phyloP scores from a whole-genome alignment of 1,284 basidiomycete species.

The Macrocystidia cucumis region DNA sequence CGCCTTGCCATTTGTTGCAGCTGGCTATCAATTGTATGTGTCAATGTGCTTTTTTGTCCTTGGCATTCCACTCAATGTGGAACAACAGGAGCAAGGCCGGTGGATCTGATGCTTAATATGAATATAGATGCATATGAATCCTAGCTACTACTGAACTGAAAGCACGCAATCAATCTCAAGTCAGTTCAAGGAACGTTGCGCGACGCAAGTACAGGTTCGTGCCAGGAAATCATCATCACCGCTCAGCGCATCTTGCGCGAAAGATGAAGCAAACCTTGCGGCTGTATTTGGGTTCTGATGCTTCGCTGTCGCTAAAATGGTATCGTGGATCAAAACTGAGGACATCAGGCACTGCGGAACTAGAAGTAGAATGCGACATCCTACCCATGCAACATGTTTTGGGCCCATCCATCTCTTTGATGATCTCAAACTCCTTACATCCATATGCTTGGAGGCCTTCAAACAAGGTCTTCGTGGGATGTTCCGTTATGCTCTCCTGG shows the following conservation, averaged over 20 bases:
- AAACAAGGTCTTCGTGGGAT: conserved; percentile 67
- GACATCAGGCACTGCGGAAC: conserved; percentile 1
- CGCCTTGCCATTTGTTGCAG: conserved; percentile 58
- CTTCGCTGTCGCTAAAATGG: conserved; percentile 49
- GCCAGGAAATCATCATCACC: conserved; percentile 53
- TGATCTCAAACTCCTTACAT: conserved; percentile 54
- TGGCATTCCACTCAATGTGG: conserved; percentile 4
- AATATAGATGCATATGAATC: no score
- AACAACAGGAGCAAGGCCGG: conserved; percentile 27
- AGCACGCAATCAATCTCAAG: no score
- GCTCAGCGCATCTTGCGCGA: conserved; percentile 59
- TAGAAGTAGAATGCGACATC: conserved; percentile 13
- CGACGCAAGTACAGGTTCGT: conserved; percentile 58
- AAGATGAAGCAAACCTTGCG: conserved; percentile 47
- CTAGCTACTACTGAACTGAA: no score
- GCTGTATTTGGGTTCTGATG: conserved; percentile 43
- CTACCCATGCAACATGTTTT: conserved; percentile 41
- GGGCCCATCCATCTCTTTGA: conserved; percentile 33
- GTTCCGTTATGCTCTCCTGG: conserved; percentile 60
- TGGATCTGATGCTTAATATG: no score
- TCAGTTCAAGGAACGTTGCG: no score
- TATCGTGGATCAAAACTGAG: conserved; percentile 58
- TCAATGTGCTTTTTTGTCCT: conserved; percentile 3
- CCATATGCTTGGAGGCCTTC: conserved; percentile 63
- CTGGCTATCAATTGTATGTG: conserved; percentile 59